Evolutionary conservation across 2,329 filamentous ascomycete species (phyloP).

Genomic region (Dothistroma pini): DNA sequence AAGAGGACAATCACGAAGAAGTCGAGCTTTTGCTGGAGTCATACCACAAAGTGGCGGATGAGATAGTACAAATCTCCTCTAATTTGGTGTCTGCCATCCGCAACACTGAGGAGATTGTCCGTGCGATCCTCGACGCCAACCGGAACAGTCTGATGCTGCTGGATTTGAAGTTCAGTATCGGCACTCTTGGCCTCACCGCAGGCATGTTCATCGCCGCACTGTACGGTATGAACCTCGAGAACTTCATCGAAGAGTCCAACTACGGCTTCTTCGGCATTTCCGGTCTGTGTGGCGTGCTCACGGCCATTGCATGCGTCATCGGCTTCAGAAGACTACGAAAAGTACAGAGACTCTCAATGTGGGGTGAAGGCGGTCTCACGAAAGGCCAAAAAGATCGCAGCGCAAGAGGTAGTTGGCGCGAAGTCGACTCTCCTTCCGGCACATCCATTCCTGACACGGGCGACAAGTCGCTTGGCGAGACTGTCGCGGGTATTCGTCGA

Average conservation of each 20-base stretch:
- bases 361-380: conserved; percentile 51
- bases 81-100: conserved; percentile 92
- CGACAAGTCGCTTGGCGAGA: conserved; percentile 24
- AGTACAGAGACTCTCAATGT: conserved; percentile 88
- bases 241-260: conserved; percentile 93
- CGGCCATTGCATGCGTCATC: conserved; percentile 74
- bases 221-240: conserved; percentile 99
- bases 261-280: conserved; percentile 80
- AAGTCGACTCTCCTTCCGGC: conserved; percentile 22
- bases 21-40: conserved; percentile 96
- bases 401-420: conserved; percentile 28
- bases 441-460: not conserved
- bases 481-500: conserved; percentile 28
- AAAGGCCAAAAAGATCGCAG: conserved; percentile 24
- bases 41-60: conserved; percentile 96
- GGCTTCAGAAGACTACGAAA: conserved; percentile 78
- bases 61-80: conserved; percentile 92
- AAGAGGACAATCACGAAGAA: conserved; percentile 87
- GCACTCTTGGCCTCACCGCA: conserved; percentile 88
- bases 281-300: conserved; percentile 65
- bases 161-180: conserved; percentile 93
- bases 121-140: conserved; percentile 95
- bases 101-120: conserved; percentile 97
- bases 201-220: conserved; percentile 95
- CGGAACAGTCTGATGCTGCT: conserved; percentile 97